Evolutionary conservation across 495 filamentous ascomycete genomes (phyloP).

Genomic region (Neurospora africana): DNA sequence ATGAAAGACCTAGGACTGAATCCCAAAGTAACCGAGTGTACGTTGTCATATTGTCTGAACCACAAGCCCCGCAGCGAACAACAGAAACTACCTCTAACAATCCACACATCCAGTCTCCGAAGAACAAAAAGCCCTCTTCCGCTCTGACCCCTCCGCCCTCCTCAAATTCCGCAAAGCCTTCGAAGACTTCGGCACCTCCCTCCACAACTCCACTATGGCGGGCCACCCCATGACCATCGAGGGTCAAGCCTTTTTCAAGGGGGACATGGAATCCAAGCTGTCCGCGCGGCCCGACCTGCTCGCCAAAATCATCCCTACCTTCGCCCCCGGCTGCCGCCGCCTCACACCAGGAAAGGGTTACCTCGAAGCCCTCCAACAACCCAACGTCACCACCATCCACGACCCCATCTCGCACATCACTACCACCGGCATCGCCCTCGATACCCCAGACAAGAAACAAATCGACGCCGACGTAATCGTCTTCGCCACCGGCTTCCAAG

Average conservation of each 20-base stretch:
- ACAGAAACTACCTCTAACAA: not conserved
- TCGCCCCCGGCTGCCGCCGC: conserved; percentile 59
- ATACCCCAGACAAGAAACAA: conserved; percentile 25
- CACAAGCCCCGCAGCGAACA: not conserved
- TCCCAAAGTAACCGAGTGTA: conserved; percentile 25
- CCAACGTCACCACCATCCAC: conserved; percentile 51
- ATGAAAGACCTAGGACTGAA: conserved; percentile 32
- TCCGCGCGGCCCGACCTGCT: conserved; percentile 26
- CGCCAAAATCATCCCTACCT: conserved; percentile 41
- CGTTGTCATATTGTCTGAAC: conserved; percentile 3
- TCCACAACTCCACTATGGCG: conserved; percentile 27
- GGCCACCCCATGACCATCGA: conserved; percentile 22
- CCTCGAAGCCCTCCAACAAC: conserved; percentile 52
- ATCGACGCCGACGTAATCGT: conserved; percentile 41
- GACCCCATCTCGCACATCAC: conserved; percentile 45
- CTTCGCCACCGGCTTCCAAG: conserved; percentile 59
- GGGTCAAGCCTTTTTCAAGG: conserved; percentile 13
- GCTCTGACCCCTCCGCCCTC: conserved; percentile 19
- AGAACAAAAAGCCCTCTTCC: conserved; percentile 24
- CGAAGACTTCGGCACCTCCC: conserved; percentile 26
- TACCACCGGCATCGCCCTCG: conserved; percentile 28
- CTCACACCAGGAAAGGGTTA: conserved; percentile 63
- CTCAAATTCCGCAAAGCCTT: conserved; percentile 31
- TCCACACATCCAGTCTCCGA: conserved; percentile 20
- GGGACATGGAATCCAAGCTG: conserved; percentile 25